Evolutionary conservation across 495 filamentous ascomycete species (phyloP).

Genomic region (Rhizodiscina lignyota): DNA sequence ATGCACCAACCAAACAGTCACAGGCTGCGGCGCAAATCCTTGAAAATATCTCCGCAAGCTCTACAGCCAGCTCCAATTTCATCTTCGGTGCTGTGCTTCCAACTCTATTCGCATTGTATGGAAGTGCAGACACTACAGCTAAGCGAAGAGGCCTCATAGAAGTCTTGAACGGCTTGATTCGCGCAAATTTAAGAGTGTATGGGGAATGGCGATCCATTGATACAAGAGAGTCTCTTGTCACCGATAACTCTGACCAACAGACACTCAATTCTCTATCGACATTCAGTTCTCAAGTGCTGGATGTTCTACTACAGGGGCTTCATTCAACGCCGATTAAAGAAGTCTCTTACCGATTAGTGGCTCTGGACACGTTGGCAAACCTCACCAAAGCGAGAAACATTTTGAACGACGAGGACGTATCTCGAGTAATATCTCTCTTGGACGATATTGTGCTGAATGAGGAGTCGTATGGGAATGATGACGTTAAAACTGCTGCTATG

Average conservation of each 20-base stretch:
- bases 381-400: conserved; percentile 38
- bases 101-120: conserved; percentile 43
- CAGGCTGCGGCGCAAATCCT: conserved; percentile 51
- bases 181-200: conserved; percentile 38
- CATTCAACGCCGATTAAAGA: conserved; percentile 46
- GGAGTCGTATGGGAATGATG: conserved; percentile 35
- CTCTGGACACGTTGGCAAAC: conserved; percentile 40
- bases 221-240: conserved; percentile 4
- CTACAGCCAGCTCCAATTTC: conserved; percentile 34
- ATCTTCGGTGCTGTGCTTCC: conserved; percentile 40
- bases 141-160: conserved; percentile 54
- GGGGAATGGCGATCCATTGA: conserved; percentile 36
- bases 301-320: conserved; percentile 42
- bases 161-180: conserved; percentile 39
- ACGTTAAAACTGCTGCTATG: conserved; percentile 48
- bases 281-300: conserved; percentile 45
- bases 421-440: conserved; percentile 46
- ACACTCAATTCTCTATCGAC: conserved; percentile 33
- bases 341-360: conserved; percentile 44
- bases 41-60: conserved; percentile 35
- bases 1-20: conserved; percentile 64
- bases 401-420: conserved; percentile 46
- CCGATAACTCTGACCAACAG: not conserved
- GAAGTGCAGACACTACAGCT: conserved; percentile 44
- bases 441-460: conserved; percentile 48